These are phyloP conservation scores for Cyphellophora attinorum DNA, from an alignment of 2,329 filamentous ascomycete genomes.

Conservation along the genomic window DNA sequence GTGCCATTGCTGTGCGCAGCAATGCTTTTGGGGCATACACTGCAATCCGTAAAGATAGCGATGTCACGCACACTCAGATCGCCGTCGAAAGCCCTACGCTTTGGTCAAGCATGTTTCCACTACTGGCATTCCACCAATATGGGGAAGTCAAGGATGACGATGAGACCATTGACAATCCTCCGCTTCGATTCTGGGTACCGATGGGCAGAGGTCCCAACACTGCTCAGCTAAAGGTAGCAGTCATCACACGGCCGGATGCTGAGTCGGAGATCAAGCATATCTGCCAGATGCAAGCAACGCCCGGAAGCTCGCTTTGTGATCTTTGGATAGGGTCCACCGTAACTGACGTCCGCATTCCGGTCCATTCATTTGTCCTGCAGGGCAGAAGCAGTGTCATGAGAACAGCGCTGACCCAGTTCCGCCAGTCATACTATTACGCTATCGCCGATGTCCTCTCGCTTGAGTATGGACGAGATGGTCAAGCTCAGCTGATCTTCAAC, in stretches of 20 bases:
- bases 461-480: slow-evolving; percentile 40
- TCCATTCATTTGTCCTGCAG: slow-evolving; percentile 72
- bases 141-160: slow-evolving; percentile 34
- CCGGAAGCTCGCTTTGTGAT: slow-evolving; percentile 20
- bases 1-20: slow-evolving; percentile 73
- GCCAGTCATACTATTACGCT: slow-evolving; percentile 43
- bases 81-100: slow-evolving; percentile 56
- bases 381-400: slow-evolving; percentile 64
- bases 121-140: slow-evolving; percentile 61
- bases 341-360: slow-evolving; percentile 64
- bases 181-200: slow-evolving; percentile 36
- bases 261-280: slow-evolving; percentile 29
- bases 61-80: slow-evolving; percentile 67
- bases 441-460: slow-evolving; percentile 54
- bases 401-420: slow-evolving; percentile 49
- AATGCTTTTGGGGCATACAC: slow-evolving; percentile 87
- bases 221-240: slow-evolving; percentile 27
- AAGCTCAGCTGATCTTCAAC: slow-evolving; percentile 54
- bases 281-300: slow-evolving; percentile 17
- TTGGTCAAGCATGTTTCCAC: slow-evolving; percentile 61
- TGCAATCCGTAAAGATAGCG: slow-evolving; percentile 73
- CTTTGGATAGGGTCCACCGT: slow-evolving; percentile 43
- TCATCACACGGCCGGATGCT: slow-evolving; percentile 35
- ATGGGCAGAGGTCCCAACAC: slow-evolving; percentile 7
- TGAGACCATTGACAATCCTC: slow-evolving; percentile 32